Conservation (phyloP, 352 stramenopile species). For the Phytophthora megakarya region DNA sequence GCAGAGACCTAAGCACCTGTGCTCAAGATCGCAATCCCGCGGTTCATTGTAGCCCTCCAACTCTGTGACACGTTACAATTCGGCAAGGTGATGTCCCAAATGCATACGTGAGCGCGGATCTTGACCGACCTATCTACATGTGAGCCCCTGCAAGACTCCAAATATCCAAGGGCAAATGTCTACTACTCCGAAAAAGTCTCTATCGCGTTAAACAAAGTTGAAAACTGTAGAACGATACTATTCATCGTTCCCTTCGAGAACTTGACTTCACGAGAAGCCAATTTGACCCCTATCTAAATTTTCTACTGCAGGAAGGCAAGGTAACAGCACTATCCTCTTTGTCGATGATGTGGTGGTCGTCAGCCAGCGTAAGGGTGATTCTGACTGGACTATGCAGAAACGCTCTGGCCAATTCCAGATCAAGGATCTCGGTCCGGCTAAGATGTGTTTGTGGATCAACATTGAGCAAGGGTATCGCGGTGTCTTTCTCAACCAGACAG, state of each 20-base stretch:
- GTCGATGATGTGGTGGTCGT: slow-evolving; percentile 10
- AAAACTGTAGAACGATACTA: slow-evolving; percentile 8
- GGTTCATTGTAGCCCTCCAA: no score
- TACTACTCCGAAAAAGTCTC: neutral
- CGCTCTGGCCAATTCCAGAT: slow-evolving; percentile 1
- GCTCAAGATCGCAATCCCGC: no score
- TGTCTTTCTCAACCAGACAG: neutral
- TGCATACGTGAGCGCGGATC: no score
- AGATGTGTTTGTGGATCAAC: slow-evolving; percentile 4
- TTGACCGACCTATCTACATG: no score
- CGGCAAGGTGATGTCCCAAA: no score
- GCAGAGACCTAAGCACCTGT: no score
- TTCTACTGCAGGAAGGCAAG: neutral
- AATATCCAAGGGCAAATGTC: no score
- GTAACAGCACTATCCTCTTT: slow-evolving; percentile 9
- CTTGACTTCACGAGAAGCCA: neutral
- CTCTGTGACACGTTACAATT: no score
- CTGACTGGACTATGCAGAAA: slow-evolving; percentile 3
- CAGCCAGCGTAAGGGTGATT: slow-evolving; percentile 1
- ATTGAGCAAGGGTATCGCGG: neutral
- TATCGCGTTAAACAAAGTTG: slow-evolving; percentile 4
- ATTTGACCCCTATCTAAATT: slow-evolving; percentile 9
- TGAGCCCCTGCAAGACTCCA: no score
- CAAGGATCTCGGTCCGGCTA: neutral
- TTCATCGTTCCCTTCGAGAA: neutral